Evolutionary conservation across 2,329 filamentous ascomycete species (phyloP).

Genomic region (Sphaceloma murrayae): DNA sequence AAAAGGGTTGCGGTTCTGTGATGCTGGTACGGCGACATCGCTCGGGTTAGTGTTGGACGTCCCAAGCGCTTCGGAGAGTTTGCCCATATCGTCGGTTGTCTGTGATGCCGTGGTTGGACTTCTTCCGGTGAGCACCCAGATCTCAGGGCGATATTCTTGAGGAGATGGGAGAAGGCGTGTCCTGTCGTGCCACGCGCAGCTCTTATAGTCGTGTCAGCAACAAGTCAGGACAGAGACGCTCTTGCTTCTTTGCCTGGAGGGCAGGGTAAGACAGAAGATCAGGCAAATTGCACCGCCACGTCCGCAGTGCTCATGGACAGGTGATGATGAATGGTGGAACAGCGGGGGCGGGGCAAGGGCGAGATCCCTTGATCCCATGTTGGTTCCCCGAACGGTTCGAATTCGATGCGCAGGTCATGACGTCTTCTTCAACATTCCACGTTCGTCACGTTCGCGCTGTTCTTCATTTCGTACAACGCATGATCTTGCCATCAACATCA

Average conservation of each 20-base stretch:
- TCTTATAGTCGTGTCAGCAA: not conserved
- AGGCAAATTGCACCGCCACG: conserved; percentile 15
- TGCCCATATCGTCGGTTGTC: not conserved
- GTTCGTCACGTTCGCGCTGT: no score
- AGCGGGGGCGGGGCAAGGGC: no score
- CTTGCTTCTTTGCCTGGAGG: not conserved
- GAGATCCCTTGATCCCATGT: conserved; percentile 23
- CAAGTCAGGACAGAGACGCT: not conserved
- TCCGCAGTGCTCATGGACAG: not conserved
- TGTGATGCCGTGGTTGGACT: not conserved
- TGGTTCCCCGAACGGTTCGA: not conserved
- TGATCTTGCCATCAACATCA: not conserved
- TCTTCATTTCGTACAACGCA: no score
- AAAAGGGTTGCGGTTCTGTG: conserved; percentile 6
- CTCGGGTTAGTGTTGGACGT: not conserved
- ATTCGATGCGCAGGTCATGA: no score
- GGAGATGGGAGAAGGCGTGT: no score
- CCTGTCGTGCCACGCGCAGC: no score
- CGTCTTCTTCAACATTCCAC: not conserved
- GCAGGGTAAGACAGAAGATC: not conserved
- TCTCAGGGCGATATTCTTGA: no score
- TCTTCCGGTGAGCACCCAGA: no score
- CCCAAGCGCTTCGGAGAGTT: not conserved
- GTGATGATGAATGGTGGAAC: not conserved
- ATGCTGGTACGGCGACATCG: conserved; percentile 7